Conservation (phyloP, 148 eudicot species). For the Rhododendron griersonianum region DNA sequence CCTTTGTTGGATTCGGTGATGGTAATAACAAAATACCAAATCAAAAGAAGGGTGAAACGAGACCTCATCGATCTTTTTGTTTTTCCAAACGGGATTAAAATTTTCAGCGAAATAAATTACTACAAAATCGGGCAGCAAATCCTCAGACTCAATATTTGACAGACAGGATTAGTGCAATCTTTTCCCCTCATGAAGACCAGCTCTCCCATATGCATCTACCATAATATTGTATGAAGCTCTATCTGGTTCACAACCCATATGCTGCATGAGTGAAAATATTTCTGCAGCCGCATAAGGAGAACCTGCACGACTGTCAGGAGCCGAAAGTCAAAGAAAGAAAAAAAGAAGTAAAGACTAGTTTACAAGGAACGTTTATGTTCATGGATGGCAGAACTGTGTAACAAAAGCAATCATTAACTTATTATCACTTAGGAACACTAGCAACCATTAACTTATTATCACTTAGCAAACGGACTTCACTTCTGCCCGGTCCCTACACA, state of each 20-base stretch:
- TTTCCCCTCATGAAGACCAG: constrained; percentile 68
- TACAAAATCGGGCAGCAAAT: too few relatives aligned
- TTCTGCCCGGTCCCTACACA: too few relatives aligned
- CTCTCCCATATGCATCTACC: constrained; percentile 92
- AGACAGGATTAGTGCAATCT: background rate
- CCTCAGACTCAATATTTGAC: too few relatives aligned
- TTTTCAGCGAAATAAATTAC: background rate
- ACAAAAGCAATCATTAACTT: background rate
- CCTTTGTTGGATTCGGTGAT: background rate
- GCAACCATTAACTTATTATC: too few relatives aligned
- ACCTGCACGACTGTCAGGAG: constrained; percentile 68
- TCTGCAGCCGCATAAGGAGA: constrained; percentile 77
- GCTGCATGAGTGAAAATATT: constrained; percentile 79
- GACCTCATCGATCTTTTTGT: background rate
- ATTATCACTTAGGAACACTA: background rate
- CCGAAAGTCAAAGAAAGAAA: constrained; percentile 4
- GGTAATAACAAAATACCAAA: background rate
- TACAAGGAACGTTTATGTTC: background rate
- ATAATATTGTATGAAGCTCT: constrained; percentile 81
- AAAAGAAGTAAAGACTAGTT: background rate
- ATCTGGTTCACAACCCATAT: constrained; percentile 89
- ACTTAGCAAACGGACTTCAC: too few relatives aligned
- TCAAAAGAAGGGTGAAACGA: background rate
- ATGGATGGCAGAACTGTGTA: background rate
- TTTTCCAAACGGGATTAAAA: background rate